Conservation (phyloP, 345 rosid genomes). For the Citrus medica region DNA sequence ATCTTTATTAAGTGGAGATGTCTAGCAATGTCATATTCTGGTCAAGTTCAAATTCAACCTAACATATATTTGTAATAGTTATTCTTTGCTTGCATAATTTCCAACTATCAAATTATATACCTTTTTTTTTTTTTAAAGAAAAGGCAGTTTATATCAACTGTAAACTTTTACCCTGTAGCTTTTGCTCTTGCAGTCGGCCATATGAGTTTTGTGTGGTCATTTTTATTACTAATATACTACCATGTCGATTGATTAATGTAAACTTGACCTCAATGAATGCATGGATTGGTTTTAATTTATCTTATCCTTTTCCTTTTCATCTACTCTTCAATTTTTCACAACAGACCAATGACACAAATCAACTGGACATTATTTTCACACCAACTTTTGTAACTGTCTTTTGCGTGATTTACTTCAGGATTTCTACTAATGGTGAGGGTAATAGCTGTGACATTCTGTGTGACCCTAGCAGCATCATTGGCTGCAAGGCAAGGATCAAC, state of each 20-base stretch:
- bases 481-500: constrained; percentile 57
- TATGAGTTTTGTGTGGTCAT: background rate
- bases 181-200: background rate
- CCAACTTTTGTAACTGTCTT: constrained; percentile 2
- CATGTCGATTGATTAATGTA: too few relatives aligned
- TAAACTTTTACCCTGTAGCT: background rate
- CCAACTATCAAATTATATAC: background rate
- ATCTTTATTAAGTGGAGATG: background rate
- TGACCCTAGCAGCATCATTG: constrained; percentile 64
- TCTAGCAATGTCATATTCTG: background rate
- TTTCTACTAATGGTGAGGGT: constrained; percentile 51
- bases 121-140: background rate
- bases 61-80: background rate
- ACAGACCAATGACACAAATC: background rate
- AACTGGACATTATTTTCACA: background rate
- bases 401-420: constrained; percentile 28
- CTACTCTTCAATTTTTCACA: background rate
- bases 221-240: background rate
- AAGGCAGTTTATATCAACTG: background rate
- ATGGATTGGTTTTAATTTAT: background rate
- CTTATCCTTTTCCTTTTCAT: background rate
- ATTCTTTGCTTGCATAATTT: background rate
- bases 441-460: constrained; percentile 54
- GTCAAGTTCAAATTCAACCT: background rate
- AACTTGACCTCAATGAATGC: background rate